Base-by-base conservation (phyloP, 257 asterid genomes). In the Solanum neorickii region DNA sequence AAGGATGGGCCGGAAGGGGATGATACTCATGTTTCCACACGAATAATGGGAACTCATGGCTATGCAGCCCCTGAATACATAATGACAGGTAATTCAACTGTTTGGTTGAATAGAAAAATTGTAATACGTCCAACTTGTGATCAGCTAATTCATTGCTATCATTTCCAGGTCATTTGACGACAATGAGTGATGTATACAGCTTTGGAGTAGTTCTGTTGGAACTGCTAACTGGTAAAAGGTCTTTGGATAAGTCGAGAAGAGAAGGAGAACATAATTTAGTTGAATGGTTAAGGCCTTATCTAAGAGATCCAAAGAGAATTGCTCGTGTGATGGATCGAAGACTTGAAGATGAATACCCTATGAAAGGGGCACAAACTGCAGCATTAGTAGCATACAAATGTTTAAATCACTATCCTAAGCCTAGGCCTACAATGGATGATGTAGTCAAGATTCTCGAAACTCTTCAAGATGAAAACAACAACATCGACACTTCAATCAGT, bases 11-110 rank as follows among this genome's bases (percentile, higher is more conserved):
- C 87, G 7, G 80, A 68, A 68, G 87, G 87, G 12, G 87, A 84
- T 27, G 87, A 84, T 65, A 84, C 87, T 16, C 87, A 84, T 41
- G 87, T 84, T 31, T 39, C 87, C 18, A 84, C 87, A 18, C 87
- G 66, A 42, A 84, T 84, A 84, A 84, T 84, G 87, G 87, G 87
- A 5, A 84, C 87, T 2, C 82, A 84, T 12, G 87, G 87, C 46
- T 84, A 84, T 23, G 87, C 87, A 25, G 87, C 87, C 46, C 87
- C 87, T 39, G 87, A 84, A 47, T 84, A 84, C 66, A 84, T 84
- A 66, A 84, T 84, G 87, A 84, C 87, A 66, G 87, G 87, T 84
- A 84, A 3, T 41, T 44, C 16, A 37, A 75, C 83, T 77, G 37
- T n/a, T 42, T 74, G 49, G 12, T 75, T 75, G 35, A 75, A 37